Evolutionary conservation across 1,284 basidiomycete species (phyloP), one percentile per base, ranked within the genome.

Genomic region (Austroboletus olivaceoglutinosus): DNA sequence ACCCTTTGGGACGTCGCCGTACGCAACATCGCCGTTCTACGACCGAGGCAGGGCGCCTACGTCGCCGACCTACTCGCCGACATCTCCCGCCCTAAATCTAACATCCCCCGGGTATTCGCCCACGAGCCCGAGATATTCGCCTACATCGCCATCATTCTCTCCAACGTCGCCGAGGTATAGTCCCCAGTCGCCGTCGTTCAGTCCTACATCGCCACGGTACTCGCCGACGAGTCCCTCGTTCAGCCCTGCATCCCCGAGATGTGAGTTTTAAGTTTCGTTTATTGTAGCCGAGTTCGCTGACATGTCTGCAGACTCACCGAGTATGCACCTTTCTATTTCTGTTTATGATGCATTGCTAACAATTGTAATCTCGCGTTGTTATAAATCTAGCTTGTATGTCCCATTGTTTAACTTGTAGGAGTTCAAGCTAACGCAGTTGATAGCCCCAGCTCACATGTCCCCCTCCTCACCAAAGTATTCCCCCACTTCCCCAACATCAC

Each of bases 101-200:
- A 91, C 90, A 2, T 89, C 88, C 12, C 91, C 89, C 5, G 83
- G 83, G 16, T 93, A 92, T 65, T 94, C 92, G 3, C 93, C 93
- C 1, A 91, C 92, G 2, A 93, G 90, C 58, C 92, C 92, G 25
- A 78, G 84, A 22, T 93, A 92, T 69, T 91, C 89, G 2, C 90
- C 90, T 0, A 89, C 90, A 0, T 91, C 87, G 2, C 91, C 90
- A 1, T 86, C 87, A 15, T 94, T 91, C 76, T 92, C 89, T 4
- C 91, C 91, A 0, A 89, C 91, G 1, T 89, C 86, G 11, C 89
- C 89, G 13, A 79, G 86, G 18, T 91, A 91, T 68, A 89, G 86
- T 57, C 87, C 88, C 2, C 83, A 84, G 61, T 91, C 89, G 0
- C 91, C 91, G 10, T 87, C 86, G 0, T 94, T 93, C 74, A 90